Evolutionary conservation across 441 rosid genomes (phyloP), one percentile per base, ranked within the genome.

Genomic region (Aleurites moluccanus): DNA sequence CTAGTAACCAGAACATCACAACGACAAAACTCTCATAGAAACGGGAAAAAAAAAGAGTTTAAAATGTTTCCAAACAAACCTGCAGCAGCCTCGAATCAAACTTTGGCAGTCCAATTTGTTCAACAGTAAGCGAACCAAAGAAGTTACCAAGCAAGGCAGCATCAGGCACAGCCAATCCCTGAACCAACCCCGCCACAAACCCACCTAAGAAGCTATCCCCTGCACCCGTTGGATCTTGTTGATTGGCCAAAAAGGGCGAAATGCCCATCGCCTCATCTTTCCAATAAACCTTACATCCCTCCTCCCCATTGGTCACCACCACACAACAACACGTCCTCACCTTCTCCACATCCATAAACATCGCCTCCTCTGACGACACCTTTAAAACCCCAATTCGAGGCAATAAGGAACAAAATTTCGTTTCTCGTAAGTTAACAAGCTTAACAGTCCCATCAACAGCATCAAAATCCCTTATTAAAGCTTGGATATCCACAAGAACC

Each of bases 221-320:
- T 1, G 99, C 99, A 13, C 98, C 98, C 0, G 98, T 95, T 8
- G 98, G 99, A 86, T 91, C 99, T 65, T 90, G 83, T 86, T 91
- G 93, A 81, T 78, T 83, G 0, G 94, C 97, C 61, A n/a, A 20
- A 69, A 92, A 95, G 0, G 99, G 99, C 33, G 79, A 76, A 56
- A 91, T 68, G 44, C 50, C 70, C 64, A 77, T 62, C 40, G 83
- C 91, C 25, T 85, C 90, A 70, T 90, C 91, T 72, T 78, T 88
- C 86, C 85, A 84, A 56, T 62, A 80, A 76, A 92, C 79, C 52
- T 81, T 84, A 75, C 96, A 91, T 3, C 98, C 98, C 50, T 93
- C 89, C 65, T 87, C 87, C 74, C 98, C 98, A 60, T 82, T 85
- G 8, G 97, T 95, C 73, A 92, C 97, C 78, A 95, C 92, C 40